Evolutionary conservation across 305 asterid species (phyloP), one percentile per base, ranked within the genome.

Genomic region (Lippia alba): DNA sequence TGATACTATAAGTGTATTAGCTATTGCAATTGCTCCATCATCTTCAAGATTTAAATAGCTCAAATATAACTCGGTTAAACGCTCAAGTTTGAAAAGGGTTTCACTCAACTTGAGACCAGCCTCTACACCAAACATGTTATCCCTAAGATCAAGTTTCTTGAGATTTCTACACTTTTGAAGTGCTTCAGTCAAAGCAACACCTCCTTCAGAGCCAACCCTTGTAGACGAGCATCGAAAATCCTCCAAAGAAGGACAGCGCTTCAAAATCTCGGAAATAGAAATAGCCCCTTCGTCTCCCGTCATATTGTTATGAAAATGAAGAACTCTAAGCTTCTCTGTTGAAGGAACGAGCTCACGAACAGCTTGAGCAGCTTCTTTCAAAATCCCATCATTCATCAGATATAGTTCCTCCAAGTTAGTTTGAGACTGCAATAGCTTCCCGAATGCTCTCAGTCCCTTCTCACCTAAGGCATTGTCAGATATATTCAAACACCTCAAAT

Each of bases 391-490:
- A 55, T 94, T 94, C 89, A 94, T 87, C 76, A 91, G 75, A 82
- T 87, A 88, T 41, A 94, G 80, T 77, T 90, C 97, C 81, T 94
- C 97, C 84, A 94, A 81, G 69, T 65, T 78, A 71, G 72, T 69
- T 67, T 91, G 99, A 54, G 99, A 94, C 45, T 78, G 71, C 74
- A 94, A 81, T 57, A 94, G 96, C 85, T 81, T 83, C 60, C 81
- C 91, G 44, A 94, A 94, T 36, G 99, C 99, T 65, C 96, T 64
- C 14, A 94, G 97, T 58, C 99, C 99, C 73, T 94, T 94, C 80
- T 91, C 97, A 0, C 99, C 99, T 56, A 94, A 80, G 56, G 99
- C 99, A 77, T 94, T 94, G 75, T 94, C 91, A 1, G 99, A 94
- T 63, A 94, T 89, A 74, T 94, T 91, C 83, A 94, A 80, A 81